Evolutionary conservation across 2,329 filamentous ascomycete genomes (phyloP), one percentile per base, ranked within the genome.

Genomic region (Botrytis sinoallii): DNA sequence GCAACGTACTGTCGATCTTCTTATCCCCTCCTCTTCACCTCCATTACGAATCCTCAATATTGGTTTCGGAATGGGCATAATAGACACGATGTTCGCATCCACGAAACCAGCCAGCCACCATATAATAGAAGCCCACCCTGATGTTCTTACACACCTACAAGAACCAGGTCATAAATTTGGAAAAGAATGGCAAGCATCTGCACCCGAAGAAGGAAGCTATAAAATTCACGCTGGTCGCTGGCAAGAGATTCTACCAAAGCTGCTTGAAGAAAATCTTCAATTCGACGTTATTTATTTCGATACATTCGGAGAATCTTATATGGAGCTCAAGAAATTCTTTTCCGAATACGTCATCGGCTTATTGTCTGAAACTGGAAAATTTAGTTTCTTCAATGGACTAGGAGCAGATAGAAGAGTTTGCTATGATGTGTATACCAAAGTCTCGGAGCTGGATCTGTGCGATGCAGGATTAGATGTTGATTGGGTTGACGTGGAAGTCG

Each of bases 251-350:
- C 85, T 95, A 25, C 92, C 91, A 0, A 84, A 85, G 69, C 85
- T 97, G 12, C 84, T 95, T 1, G 88, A 89, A 74, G 84, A 89
- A 59, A 92, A 92, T 16, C 87, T 92, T 79, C 84, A 90, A 20
- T 95, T 95, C 80, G 93, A 97, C 80, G 93, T 92, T 42, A 93
- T 99, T 77, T 99, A 98, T 85, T 98, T 98, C 80, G 96, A 99
- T 81, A 99, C 96, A 0, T 98, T 98, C 82, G 96, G 94, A 10
- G 96, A 99, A 84, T 93, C 96, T 76, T 99, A 98, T 83, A 86
- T 86, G 3, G 93, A 95, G 81, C 89, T 98, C 42, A 91, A 92
- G 65, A 86, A 90, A 74, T 98, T 98, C 84, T 97, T 98, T 81
- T 91, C 88, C 3, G 96, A 98, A 82, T 90, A 92, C 78, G 91